Base-by-base conservation (phyloP, 176 grass and related monocot genomes). In the Musa itinerans region DNA sequence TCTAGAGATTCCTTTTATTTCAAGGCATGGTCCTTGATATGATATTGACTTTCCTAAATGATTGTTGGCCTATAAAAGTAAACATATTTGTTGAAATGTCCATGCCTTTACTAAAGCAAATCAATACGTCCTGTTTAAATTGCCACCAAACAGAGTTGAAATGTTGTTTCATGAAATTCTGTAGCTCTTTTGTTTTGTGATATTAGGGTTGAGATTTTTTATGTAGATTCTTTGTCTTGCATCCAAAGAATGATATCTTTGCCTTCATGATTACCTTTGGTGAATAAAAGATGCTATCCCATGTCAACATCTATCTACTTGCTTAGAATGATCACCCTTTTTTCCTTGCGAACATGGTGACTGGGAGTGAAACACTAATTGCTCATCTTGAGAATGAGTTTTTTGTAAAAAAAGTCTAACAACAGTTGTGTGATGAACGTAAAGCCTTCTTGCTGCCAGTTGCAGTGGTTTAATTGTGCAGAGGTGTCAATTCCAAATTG, bases 401-500 rank as follows among this genome's bases (percentile, higher is more conserved):
- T 74, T 74, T 34, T 59, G 53, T 48, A 3, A 9, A 61, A 70
- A 5, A 70, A 21, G 68, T 70, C 34, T 56, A 56, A 74, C 52
- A 56, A 74, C 72, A 63, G 48, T 65, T 80, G 56, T 49, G 53
- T 80, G 56, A 73, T 80, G 43, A 58, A 64, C 62, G 34, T 53
- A 49, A 17, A 63, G 71, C 23, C 69, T 59, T 62, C 78, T 73
- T 80, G 78, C 10, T 63, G 69, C 49, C 56, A 73, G 19, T 80
- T 51, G 12, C 69, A 48, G 34, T 72, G 55, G 48, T 80, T 63
- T 80, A 80, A 73, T 80, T 73, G 61, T 73, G n/a, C 58, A 73
- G 34, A 54, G 78, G 20, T 80, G 78, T 69, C 69, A 80, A 65
- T 80, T 80, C 73, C 50, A 57, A 27, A 73, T 73, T 72, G 78